Base-by-base conservation (phyloP, 495 filamentous ascomycete species). In the Viridothelium virens region DNA sequence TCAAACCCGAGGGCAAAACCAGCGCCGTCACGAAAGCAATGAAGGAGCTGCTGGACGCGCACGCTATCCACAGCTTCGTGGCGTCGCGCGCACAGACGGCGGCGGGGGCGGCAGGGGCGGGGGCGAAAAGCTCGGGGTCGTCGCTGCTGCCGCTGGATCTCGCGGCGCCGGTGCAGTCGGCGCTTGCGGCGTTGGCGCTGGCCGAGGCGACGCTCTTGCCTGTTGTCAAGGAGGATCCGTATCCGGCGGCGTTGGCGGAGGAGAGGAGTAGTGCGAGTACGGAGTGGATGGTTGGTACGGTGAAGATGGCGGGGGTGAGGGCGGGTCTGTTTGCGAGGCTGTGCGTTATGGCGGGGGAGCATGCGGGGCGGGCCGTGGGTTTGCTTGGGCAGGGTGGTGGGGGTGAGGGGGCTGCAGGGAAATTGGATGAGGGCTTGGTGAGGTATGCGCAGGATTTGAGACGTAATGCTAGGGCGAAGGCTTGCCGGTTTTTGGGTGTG, bases 141-240 rank as follows among this genome's bases (percentile, higher is more conserved):
- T 25, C 3, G 66, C 70, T 2, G 41, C 7, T 53, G 16, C 67
- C 73, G 7, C 66, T 77, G 1, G 92, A 96, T 72, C 83, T 94
- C 41, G 77, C 84, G 38, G 79, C 86, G 1, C 74, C 84, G 0
- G 81, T 85, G 3, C 83, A 92, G n/a, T 79, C 82, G 0, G 91
- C 91, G 4, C 80, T 96, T 36, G 81, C 86, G 12, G 83, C 83
- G 1, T 81, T 97, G 5, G 87, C 91, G 0, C 77, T 95, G 11
- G 89, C 91, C 0, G 91, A 96, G 74, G 93, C 94, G 0, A 97
- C 92, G 0, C 82, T 97, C 5, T 80, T 96, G 2, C 89, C 91
- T 2, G 91, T 97, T 0, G 76, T 93, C 38, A 97, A 96, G 71
- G 92, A 96, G 70, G 94, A 98, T 72, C 91, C 93, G 0, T 96